A percentile compares a stretch with the other conserved stretches of the same genome.
Conservation (phyloP, 1,139 yeast genomes). For the Pichia inconspicua region DNA sequence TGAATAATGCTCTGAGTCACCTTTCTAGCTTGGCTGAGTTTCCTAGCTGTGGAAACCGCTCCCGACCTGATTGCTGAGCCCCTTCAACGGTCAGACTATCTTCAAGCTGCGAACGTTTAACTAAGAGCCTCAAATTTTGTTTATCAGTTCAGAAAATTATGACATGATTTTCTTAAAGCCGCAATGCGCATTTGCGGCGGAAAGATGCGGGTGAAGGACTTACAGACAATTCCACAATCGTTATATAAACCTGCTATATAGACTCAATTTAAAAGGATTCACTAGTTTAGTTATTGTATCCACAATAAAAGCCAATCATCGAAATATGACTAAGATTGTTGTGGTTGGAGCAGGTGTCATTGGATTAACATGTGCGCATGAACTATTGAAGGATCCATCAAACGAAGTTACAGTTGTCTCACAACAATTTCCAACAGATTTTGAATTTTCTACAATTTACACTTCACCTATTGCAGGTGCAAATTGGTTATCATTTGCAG, state of each 20-base stretch:
- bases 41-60: too few relatives aligned
- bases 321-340: slow-evolving; percentile 16
- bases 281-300: too few relatives aligned
- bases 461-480: slow-evolving; percentile 82
- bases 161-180: neutral
- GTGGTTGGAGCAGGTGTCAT: slow-evolving; percentile 44
- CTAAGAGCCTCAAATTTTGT: too few relatives aligned
- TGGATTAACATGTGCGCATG: slow-evolving; percentile 56
- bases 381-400: slow-evolving; percentile 33
- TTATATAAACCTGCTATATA: too few relatives aligned
- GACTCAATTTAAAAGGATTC: too few relatives aligned
- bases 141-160: neutral
- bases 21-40: too few relatives aligned
- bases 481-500: slow-evolving; percentile 50
- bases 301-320: too few relatives aligned
- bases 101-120: too few relatives aligned
- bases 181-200: neutral
- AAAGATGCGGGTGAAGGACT: too few relatives aligned
- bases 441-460: slow-evolving; percentile 33
- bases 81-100: too few relatives aligned
- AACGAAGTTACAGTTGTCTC: slow-evolving; percentile 44
- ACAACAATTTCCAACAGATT: slow-evolving; percentile 49
- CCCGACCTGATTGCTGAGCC: too few relatives aligned
- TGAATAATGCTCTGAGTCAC: too few relatives aligned
- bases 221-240: neutral